These are phyloP conservation scores for Psilocybe subaeruginosa DNA, from an alignment of 768 basidiomycete genomes.

Conservation along the genomic window DNA sequence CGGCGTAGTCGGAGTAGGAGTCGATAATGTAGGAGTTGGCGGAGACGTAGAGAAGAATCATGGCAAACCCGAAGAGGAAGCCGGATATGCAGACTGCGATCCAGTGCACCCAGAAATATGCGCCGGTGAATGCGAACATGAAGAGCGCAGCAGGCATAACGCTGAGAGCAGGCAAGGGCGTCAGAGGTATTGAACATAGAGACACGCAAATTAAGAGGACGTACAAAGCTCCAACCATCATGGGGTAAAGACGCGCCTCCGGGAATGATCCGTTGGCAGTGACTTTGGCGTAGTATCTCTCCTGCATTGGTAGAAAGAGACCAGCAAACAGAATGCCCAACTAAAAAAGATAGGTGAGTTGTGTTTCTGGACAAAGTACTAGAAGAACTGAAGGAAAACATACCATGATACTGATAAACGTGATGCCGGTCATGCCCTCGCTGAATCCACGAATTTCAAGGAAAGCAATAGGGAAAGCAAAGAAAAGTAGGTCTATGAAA, in stretches of 20 bases:
- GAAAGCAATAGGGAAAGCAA: conserved; percentile 48
- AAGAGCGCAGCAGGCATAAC: conserved; percentile 42
- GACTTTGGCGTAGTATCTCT: conserved; percentile 32
- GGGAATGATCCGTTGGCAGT: conserved; percentile 42
- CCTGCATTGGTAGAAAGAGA: conserved; percentile 33
- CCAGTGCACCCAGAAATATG: conserved; percentile 41
- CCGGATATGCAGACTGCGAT: conserved; percentile 41
- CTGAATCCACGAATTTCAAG: conserved; percentile 41
- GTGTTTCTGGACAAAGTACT: background rate
- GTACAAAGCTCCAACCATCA: conserved; percentile 38
- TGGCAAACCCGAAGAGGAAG: conserved; percentile 40
- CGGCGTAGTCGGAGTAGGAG: conserved; percentile 41
- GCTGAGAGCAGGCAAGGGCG: conserved; percentile 38
- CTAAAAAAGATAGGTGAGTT: conserved; percentile 14
- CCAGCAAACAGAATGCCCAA: conserved; percentile 38
- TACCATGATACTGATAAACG: conserved; percentile 48
- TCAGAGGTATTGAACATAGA: conserved; percentile 20
- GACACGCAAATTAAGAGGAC: background rate
- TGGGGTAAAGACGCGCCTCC: conserved; percentile 45
- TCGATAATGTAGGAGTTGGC: conserved; percentile 48
- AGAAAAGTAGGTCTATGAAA: conserved; percentile 39
- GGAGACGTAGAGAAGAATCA: conserved; percentile 46
- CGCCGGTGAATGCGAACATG: conserved; percentile 49
- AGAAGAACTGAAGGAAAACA: conserved; percentile 12
- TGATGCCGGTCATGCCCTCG: conserved; percentile 41